Conservation (phyloP, 2,329 filamentous ascomycete genomes). For the Claviceps quebecensis region DNA sequence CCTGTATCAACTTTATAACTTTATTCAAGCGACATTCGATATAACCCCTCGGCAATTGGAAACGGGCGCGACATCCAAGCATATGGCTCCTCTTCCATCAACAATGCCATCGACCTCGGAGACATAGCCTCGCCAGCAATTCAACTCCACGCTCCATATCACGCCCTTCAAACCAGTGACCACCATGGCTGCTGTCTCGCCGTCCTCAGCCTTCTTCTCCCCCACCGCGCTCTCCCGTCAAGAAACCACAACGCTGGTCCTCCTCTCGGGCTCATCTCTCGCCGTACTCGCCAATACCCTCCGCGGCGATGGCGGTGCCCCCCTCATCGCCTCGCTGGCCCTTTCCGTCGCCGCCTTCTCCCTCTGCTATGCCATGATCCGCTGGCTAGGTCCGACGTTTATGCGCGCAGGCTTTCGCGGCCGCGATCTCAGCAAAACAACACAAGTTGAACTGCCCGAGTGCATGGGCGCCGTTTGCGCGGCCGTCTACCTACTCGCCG, state of each 20-base stretch:
- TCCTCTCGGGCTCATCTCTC: slow-evolving; percentile 54
- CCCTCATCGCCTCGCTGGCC: slow-evolving; percentile 74
- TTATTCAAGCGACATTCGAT: too few relatives aligned
- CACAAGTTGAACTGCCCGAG: slow-evolving; percentile 71
- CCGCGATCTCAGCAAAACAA: slow-evolving; percentile 62
- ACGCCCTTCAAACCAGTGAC: background rate
- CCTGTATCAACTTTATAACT: too few relatives aligned
- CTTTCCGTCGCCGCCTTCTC: slow-evolving; percentile 77
- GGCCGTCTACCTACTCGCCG: slow-evolving; percentile 74
- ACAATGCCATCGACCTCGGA: background rate
- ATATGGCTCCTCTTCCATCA: background rate
- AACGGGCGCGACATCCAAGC: background rate
- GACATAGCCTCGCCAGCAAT: background rate
- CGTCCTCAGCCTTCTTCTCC: background rate
- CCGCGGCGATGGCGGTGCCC: slow-evolving; percentile 63
- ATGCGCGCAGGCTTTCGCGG: slow-evolving; percentile 80
- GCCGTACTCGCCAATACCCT: slow-evolving; percentile 70
- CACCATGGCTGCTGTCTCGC: slow-evolving; percentile 1
- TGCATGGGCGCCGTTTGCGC: slow-evolving; percentile 93
- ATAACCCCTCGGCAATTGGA: too few relatives aligned
- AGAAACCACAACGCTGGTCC: slow-evolving; percentile 42
- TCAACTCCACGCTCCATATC: background rate
- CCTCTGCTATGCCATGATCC: slow-evolving; percentile 70
- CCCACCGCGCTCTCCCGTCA: slow-evolving; percentile 31
- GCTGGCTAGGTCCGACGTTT: slow-evolving; percentile 86